Evolutionary conservation across 2,329 filamentous ascomycete genomes (phyloP).

Genomic region (Pseudocercospora vitis): DNA sequence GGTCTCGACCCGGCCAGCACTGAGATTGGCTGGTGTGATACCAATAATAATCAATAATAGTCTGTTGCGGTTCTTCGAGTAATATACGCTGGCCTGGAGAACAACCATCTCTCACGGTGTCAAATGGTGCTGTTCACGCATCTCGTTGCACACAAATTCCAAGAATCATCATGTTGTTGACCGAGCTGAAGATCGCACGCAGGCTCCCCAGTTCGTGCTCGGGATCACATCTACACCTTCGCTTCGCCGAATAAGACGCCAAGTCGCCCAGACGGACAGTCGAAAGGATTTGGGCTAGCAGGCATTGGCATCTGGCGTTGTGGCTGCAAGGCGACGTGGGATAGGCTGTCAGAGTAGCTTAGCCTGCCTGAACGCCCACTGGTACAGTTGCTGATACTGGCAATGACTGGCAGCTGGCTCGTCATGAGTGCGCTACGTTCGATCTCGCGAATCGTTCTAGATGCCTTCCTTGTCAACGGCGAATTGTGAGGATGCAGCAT

Average conservation of each 20-base stretch:
- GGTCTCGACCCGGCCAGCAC: background rate
- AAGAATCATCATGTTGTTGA: background rate
- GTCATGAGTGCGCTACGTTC: background rate
- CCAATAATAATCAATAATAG: too few relatives aligned
- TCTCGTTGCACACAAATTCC: background rate
- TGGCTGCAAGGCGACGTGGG: background rate
- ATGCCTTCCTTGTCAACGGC: conserved; percentile 1
- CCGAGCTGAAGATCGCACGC: background rate
- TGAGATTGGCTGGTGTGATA: background rate
- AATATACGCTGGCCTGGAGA: too few relatives aligned
- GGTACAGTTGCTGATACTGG: background rate
- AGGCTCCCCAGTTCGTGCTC: background rate
- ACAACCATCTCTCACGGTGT: too few relatives aligned
- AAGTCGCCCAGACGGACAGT: conserved; percentile 1
- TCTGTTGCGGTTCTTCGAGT: too few relatives aligned
- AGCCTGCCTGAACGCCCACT: background rate
- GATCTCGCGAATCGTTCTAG: conserved; percentile 1
- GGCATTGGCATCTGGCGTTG: background rate
- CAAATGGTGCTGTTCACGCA: too few relatives aligned
- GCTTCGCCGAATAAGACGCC: conserved; percentile 1
- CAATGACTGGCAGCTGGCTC: background rate
- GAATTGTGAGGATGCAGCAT: background rate
- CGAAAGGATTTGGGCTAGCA: background rate
- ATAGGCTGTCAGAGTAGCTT: background rate
- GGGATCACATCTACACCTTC: background rate